Base-by-base conservation (phyloP, 164 flowering plant species). In the Stephania cephalantha region DNA sequence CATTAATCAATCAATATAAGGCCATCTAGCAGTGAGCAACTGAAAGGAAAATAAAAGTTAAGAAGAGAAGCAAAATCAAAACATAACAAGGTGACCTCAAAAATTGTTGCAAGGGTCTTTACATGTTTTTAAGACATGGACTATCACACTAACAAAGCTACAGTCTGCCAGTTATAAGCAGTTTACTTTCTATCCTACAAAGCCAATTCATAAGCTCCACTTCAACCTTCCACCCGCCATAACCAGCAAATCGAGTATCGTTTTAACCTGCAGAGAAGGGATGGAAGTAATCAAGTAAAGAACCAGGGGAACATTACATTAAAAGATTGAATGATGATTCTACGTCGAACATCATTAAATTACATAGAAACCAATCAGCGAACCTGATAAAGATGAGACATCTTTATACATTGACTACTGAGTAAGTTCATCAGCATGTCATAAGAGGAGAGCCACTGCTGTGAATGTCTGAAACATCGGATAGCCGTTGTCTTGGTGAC, bases 381-480 rank as follows among this genome's bases (percentile, higher is more conserved):
- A 61, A 61, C 25, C 66, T 61, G 25, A n/a, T 61, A 17, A 61
- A 61, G 66, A 61, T n/a, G 25, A 61, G 66, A 7, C 66, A 61
- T n/a, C 66, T 61, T 61, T 61, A 61, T 61, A 61, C 66, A 61
- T n/a, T 1, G 25, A n/a, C 3, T 18, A 61, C 20, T 18, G 25
- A 61, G 42, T 35, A 35, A 35, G 29, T n/a, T 61, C 66, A 3
- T 86, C 83, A 92, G 80, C 75, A 89, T 70, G 85, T 85, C 80
- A 86, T 76, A 66, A 88, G 90, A 25, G 93, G 88, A 66, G 90
- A 89, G 73, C 86, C 87, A 79, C 90, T 86, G 76, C 86, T 83
- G 74, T 84, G 93, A 71, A 91, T 94, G 85, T 93, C 94, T 6
- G 90, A 86, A 68, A 87, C 84, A 85, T 91, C 94, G 15, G 91